phyloP scores from a whole-genome alignment of 108 stramenopile genomes.

The Nannochloropsis oceanica region DNA sequence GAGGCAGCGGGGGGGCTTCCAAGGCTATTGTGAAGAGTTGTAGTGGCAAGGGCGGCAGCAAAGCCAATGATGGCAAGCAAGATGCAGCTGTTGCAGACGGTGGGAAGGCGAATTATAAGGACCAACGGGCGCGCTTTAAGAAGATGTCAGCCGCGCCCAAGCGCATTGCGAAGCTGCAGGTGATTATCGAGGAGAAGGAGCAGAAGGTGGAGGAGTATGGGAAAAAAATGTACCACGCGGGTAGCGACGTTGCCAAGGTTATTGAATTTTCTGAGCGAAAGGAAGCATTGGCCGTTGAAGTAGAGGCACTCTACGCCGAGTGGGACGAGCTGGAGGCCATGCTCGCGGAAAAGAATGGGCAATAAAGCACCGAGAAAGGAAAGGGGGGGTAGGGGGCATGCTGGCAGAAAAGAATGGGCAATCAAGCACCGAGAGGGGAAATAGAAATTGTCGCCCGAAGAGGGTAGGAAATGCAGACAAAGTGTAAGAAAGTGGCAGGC shows the following conservation, averaged over 20 bases:
- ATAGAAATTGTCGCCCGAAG: too few species aligned
- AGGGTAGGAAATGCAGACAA: too few species aligned
- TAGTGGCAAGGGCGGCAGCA: background rate
- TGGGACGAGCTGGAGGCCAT: slow-evolving; percentile 19
- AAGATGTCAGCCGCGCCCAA: slow-evolving; percentile 24
- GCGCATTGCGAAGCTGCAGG: slow-evolving; percentile 55
- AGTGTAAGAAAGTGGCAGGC: too few species aligned
- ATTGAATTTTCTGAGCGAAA: slow-evolving; percentile 36
- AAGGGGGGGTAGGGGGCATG: slow-evolving; percentile 3
- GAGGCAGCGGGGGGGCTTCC: background rate
- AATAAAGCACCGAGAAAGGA: too few species aligned
- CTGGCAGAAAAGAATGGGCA: background rate
- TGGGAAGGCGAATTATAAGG: background rate
- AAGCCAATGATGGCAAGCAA: background rate
- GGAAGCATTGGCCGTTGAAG: background rate
- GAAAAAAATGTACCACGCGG: slow-evolving; percentile 57
- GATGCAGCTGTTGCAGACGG: background rate
- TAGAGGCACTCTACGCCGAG: slow-evolving; percentile 12
- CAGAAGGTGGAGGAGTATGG: slow-evolving; percentile 47
- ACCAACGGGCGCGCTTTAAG: background rate
- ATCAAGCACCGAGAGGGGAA: too few species aligned
- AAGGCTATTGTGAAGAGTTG: background rate
- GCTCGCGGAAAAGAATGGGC: background rate
- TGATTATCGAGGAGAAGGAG: slow-evolving; percentile 52
- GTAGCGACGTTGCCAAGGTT: slow-evolving; percentile 53